phyloP scores from a whole-genome alignment of 495 filamentous ascomycete species.

The Hypoxylon perforatum region DNA sequence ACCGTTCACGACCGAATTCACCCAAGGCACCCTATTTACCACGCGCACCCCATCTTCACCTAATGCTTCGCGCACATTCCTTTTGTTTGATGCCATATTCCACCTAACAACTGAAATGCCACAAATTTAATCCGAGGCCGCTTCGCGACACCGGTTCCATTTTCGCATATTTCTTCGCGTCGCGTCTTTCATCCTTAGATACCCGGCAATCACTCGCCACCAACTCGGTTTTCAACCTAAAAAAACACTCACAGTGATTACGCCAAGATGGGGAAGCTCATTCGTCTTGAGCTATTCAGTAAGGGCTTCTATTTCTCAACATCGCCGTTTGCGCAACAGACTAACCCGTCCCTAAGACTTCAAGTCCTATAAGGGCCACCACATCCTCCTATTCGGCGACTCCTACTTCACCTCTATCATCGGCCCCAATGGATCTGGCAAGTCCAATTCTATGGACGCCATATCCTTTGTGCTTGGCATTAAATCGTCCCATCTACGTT shows the following conservation, averaged over 20 bases:
- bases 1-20: neutral
- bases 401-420: conserved; percentile 99
- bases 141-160: conserved; percentile 30
- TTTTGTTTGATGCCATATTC: neutral
- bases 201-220: conserved; percentile 9
- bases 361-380: conserved; percentile 98
- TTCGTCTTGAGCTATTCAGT: conserved; percentile 95
- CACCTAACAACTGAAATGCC: conserved; percentile 31
- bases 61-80: neutral
- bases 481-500: conserved; percentile 96
- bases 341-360: conserved; percentile 77
- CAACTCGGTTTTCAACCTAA: neutral
- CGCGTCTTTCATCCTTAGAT: conserved; percentile 28
- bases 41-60: neutral
- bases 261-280: conserved; percentile 79
- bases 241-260: conserved; percentile 10
- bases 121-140: conserved; percentile 26
- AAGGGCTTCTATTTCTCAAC: conserved; percentile 51
- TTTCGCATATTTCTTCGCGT: conserved; percentile 39
- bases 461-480: conserved; percentile 99
- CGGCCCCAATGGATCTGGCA: conserved; percentile 98
- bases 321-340: conserved; percentile 5
- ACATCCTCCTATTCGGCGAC: conserved; percentile 93
- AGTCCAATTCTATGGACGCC: conserved; percentile 99
- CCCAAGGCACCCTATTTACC: neutral